Evolutionary conservation across 2,329 filamentous ascomycete species (phyloP), one percentile per base, ranked within the genome.

Genomic region (Grosmannia penicillata): DNA sequence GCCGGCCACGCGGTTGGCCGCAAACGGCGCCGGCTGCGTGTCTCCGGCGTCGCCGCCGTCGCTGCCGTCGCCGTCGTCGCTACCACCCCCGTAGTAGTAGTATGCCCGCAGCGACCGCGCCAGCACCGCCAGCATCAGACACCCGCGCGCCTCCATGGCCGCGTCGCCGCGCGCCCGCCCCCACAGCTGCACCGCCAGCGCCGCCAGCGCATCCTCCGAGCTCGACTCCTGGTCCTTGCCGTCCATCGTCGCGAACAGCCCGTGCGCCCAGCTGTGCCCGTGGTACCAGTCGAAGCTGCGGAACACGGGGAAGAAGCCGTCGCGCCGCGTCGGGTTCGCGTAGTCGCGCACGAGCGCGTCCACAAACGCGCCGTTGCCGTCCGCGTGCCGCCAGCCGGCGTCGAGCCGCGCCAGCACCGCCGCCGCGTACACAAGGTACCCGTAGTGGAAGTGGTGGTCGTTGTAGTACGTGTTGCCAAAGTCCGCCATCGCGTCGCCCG

Each of bases 181-280:
- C 91, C 91, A 96, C 78, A 96, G 84, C 65, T 94, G 93, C 52
- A 95, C 59, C 0, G 81, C 84, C 56, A 91, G 94, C 7, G 76
- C 74, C 43, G 82, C 78, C 75, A 95, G 86, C 45, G 77, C 75
- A 56, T 96, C 91, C 59, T 96, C 89, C 0, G 83, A 89, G 33
- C 80, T 84, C 23, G 83, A 91, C 56, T 96, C 91, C 59, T 87
- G 72, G 54, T 89, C 63, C 60, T 87, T 87, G 43, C 83, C 82
- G 54, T 89, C 81, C 39, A 62, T 63, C 27, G 71, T 67, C 44
- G 81, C 72, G 49, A 75, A 82, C 6, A 89, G 59, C 1, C 82
- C 82, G 39, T 84, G 85, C 3, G 89, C 89, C 85, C 89, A 95
- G 42, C 80, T 86, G 65, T 96, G 91, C 2, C 89, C 91, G 51